Evolutionary conservation across 192 early-diverging fungal species (phyloP), one percentile per base, ranked within the genome.

Genomic region (Linnemannia exigua): DNA sequence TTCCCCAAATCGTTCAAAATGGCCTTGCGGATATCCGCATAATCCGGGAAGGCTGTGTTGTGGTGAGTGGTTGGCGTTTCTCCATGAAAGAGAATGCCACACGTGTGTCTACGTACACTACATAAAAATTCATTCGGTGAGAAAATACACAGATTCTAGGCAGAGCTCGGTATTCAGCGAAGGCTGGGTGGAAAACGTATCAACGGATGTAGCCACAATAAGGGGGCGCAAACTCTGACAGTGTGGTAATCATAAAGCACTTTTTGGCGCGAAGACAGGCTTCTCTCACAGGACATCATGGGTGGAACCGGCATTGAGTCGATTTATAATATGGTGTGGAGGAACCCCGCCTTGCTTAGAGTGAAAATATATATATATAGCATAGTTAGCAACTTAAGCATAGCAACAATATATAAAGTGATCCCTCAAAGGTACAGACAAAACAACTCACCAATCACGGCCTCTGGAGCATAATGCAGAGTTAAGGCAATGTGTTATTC

Each of bases 401-500:
- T 11, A 68, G 6, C 67, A 68, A 20, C 35, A 16, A 37, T 9
- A 5, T 20, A 35, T 0, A 37, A 36, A 68, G 3, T 19, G 33
- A 19, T 37, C 36, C 19, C 31, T 19, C 1, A 68, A 36, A 11
- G 11, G 31, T 68, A 12, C 20, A 68, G 67, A 33, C 28, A 37
- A 68, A 68, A 37, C 67, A 37, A 12, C 67, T 68, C 33, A 33
- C 15, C 35, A 36, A 68, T 68, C 67, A 68, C 67, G 35, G 67
- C 67, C 67, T 16, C 67, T 68, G 67, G 67, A 33, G 67, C 67
- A 68, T 68, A 68, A 68, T 38, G 31, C 25, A 35, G 67, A 20
- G 33, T 68, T 68, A 37, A 8, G 3, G 3, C n/a, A n/a, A 66
- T n/a, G 25, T 12, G 14, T 25, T 68, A 19, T 14, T 37, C 36